phyloP scores from a whole-genome alignment of 2,329 filamentous ascomycete species.

The Fusarium compactum region DNA sequence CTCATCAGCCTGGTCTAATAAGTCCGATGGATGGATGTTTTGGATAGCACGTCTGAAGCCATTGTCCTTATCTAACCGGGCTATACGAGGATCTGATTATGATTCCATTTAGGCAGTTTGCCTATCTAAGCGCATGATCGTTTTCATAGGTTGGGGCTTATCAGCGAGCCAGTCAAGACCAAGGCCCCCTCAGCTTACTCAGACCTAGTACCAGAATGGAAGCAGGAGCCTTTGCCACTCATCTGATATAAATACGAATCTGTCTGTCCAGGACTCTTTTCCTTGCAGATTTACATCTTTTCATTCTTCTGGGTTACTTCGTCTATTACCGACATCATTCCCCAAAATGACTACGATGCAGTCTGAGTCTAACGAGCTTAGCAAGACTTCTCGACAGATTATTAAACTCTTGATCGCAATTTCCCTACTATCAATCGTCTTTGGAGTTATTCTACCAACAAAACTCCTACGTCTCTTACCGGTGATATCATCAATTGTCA shows the following conservation, averaged over 20 bases:
- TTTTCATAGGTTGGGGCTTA: fast-evolving
- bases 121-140: not conserved
- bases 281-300: not conserved
- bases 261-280: not conserved
- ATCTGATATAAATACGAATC: not conserved
- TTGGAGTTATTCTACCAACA: not conserved
- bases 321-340: fast-evolving
- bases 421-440: not conserved
- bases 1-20: too few species aligned
- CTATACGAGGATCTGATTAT: not conserved
- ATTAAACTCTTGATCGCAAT: not conserved
- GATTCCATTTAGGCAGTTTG: not conserved
- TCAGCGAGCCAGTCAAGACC: not conserved
- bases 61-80: not conserved
- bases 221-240: not conserved
- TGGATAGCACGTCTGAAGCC: too few species aligned
- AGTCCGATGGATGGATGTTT: too few species aligned
- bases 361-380: not conserved
- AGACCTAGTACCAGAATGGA: not conserved
- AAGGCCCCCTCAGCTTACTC: not conserved
- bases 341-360: not conserved
- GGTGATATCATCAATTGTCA: not conserved
- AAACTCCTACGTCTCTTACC: not conserved
- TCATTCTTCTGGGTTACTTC: not conserved
- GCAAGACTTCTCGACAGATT: not conserved